These are phyloP conservation scores for Tricholoma sp. DNA, from an alignment of 768 basidiomycete species.

Conservation along the genomic window DNA sequence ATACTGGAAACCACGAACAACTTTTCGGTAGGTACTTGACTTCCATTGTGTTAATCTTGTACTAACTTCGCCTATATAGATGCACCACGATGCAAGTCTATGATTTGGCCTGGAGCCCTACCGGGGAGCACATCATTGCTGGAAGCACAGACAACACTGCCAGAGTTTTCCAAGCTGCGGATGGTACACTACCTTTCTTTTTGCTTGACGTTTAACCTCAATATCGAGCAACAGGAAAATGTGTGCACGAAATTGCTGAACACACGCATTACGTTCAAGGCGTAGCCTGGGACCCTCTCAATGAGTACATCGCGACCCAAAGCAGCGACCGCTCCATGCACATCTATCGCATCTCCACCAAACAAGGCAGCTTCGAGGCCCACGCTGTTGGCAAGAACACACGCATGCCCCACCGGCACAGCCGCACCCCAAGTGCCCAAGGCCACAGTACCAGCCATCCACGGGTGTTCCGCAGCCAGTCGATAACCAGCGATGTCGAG, in stretches of 20 bases:
- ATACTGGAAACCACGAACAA: conserved; percentile 86
- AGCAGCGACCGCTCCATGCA: conserved; percentile 96
- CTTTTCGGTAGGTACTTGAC: conserved; percentile 59
- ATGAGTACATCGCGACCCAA: conserved; percentile 96
- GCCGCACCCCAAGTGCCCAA: conserved; percentile 62
- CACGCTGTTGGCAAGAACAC: conserved; percentile 90
- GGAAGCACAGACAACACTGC: conserved; percentile 97
- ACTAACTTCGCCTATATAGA: conserved; percentile 33
- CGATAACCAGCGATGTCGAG: conserved; percentile 73
- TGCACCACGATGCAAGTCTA: conserved; percentile 96
- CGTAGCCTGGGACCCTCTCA: conserved; percentile 97
- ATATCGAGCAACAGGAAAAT: conserved; percentile 53
- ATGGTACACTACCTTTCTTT: conserved; percentile 44
- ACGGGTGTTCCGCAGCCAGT: conserved; percentile 60
- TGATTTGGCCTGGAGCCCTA: conserved; percentile 96
- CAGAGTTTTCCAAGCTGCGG: conserved; percentile 67
- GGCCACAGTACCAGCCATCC: conserved; percentile 42
- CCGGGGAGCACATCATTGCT: conserved; percentile 90
- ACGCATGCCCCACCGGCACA: conserved; percentile 65
- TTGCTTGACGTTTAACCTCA: neutral
- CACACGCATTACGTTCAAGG: conserved; percentile 98
- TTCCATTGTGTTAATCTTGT: neutral
- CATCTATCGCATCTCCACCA: conserved; percentile 78
- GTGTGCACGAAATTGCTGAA: conserved; percentile 85
- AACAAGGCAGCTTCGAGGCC: conserved; percentile 79